Base-by-base conservation (phyloP, 805 yeast genomes). In the Yamadazyma phyllophila region DNA sequence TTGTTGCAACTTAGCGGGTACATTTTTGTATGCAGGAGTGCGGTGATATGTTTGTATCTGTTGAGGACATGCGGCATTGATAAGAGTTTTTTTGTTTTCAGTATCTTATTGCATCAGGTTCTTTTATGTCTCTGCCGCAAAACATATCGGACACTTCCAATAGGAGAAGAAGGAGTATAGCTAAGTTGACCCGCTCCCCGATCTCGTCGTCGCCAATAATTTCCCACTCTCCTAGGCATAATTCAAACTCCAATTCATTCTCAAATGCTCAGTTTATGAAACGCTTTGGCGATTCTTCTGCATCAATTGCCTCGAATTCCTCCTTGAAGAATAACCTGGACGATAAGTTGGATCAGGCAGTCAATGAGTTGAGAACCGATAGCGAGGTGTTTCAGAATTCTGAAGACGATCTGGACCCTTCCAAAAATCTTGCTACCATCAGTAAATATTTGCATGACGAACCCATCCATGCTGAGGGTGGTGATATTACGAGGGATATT, bases 401-500 rank as follows among this genome's bases (percentile, higher is more conserved):
- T 10, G 47, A 44, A 9, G 47, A 44, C 5, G 34, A n/a, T 15
- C 24, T 14, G 3, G 31, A 14, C 11, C 26, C 4, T 8, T 14
- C 35, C 2, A 32, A 32, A 14, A 27, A 16, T 12, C 6, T 41
- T 26, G 32, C 11, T 11, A 13, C 20, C 11, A 32, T 48, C 8
- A 41, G 41, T 14, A 44, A 43, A 20, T 51, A 51, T 27, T 45
- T 51, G 31, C 43, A 44, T 26, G 35, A 29, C 2, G 45, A 44
- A 33, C 31, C 35, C 13, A 2, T 76, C 27, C 64, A 64, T 31
- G 48, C 64, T 4, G 79, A 74, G 31, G 79, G 80, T 7, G 81
- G 78, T 11, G 82, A 77, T 53, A 74, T 77, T 35, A 75, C 78
- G 3, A 60, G 81, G 53, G 81, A 76, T 45, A 52, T 77, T 43